Percentiles rank a stretch among this genome's conserved stretches.
Conservation (phyloP, 306 rosid species). For the Trichosanthes cucumerina region DNA sequence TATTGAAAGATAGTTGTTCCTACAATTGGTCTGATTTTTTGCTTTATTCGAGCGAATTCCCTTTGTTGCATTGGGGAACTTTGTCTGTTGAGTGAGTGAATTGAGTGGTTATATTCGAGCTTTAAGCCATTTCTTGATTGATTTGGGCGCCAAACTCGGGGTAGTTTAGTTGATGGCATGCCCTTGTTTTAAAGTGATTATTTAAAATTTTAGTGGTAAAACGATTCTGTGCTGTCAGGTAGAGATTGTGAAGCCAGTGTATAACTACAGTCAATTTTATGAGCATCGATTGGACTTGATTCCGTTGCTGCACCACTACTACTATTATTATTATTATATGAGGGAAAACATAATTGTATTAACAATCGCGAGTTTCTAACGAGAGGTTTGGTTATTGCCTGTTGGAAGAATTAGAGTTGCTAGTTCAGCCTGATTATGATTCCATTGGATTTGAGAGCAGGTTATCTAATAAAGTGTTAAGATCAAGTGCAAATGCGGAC, state of each 20-base stretch:
- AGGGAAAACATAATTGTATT: neutral
- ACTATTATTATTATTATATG: neutral
- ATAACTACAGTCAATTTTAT: neutral
- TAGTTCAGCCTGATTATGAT: neutral
- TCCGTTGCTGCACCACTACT: neutral
- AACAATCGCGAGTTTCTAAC: neutral
- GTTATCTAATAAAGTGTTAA: neutral
- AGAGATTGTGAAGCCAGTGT: neutral
- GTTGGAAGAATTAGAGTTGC: neutral
- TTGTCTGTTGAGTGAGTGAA: neutral
- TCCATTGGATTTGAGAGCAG: neutral
- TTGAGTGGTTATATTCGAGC: neutral
- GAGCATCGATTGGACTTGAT: neutral
- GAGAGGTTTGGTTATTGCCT: neutral
- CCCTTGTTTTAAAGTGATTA: neutral
- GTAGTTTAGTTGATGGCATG: neutral
- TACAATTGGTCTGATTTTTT: neutral
- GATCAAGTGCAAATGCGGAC: neutral
- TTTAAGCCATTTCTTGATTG: neutral
- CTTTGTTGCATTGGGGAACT: neutral
- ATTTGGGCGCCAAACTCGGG: neutral
- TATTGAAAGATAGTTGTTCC: neutral
- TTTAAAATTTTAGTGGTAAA: neutral
- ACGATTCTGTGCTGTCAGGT: neutral
- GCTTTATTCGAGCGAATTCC: neutral